phyloP scores from a whole-genome alignment of 2,329 filamentous ascomycete species.

The Setomelanomma holmii region DNA sequence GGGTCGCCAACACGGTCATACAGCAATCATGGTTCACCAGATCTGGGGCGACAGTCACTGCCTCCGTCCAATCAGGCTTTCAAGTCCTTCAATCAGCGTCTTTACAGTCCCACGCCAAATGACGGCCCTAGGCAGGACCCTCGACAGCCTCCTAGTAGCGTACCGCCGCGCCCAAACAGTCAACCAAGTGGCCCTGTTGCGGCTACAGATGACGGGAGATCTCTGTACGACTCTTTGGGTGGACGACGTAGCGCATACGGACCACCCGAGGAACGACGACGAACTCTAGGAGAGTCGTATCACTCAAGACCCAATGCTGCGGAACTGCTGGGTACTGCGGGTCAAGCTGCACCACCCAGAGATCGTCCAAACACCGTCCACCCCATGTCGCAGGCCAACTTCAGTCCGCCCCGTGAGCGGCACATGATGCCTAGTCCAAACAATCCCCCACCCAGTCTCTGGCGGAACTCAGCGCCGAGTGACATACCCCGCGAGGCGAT shows the following conservation, averaged over 20 bases:
- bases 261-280: constrained; percentile 40
- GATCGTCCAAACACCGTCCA: constrained; percentile 50
- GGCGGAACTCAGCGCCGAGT: constrained; percentile 38
- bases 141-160: constrained; percentile 29
- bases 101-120: constrained; percentile 39
- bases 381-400: constrained; percentile 47
- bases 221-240: constrained; percentile 31
- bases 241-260: constrained; percentile 38
- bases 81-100: constrained; percentile 41
- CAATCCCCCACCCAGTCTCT: constrained; percentile 36
- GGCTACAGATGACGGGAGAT: constrained; percentile 28
- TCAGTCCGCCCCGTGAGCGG: constrained; percentile 45
- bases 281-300: constrained; percentile 46
- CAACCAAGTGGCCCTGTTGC: constrained; percentile 44
- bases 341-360: constrained; percentile 29
- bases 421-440: constrained; percentile 21
- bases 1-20: constrained; percentile 43
- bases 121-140: constrained; percentile 33
- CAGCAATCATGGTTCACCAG: constrained; percentile 45
- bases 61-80: constrained; percentile 41
- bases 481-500: constrained; percentile 33
- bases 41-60: constrained; percentile 41
- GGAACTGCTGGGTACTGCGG: constrained; percentile 36
- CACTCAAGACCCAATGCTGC: constrained; percentile 42
- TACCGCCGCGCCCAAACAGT: constrained; percentile 50